phyloP scores from a whole-genome alignment of 352 stramenopile species.

The Phytophthora nicotianae region DNA sequence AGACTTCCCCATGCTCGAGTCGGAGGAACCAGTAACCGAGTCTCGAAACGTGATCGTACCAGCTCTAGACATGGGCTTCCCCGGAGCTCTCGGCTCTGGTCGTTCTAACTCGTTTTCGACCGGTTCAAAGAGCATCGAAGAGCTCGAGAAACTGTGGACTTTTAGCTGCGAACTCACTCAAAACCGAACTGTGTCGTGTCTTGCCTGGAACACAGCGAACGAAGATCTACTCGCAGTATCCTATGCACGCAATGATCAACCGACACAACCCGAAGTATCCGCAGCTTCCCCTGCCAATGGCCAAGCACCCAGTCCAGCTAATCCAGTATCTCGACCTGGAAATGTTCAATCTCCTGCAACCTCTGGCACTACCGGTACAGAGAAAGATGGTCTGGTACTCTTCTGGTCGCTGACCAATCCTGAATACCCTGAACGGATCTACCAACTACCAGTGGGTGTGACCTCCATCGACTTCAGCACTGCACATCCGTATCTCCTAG shows the following conservation, averaged over 20 bases:
- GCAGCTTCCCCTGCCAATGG: conserved; percentile 1
- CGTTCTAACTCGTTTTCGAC: conserved; percentile 5
- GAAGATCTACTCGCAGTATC: conserved; percentile 91
- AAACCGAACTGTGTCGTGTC: conserved; percentile 64
- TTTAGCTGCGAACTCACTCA: conserved; percentile 73
- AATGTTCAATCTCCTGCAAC: conserved; percentile 8
- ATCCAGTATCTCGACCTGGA: conserved; percentile 9
- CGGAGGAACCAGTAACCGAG: conserved; percentile 18
- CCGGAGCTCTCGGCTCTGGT: conserved; percentile 8
- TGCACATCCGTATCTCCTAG: conserved; percentile 87
- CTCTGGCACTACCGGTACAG: not conserved
- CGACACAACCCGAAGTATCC: not conserved
- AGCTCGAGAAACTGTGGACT: conserved; percentile 77
- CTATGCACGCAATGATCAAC: conserved; percentile 54
- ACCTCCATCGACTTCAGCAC: conserved; percentile 92
- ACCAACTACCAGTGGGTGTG: conserved; percentile 73
- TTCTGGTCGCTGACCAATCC: conserved; percentile 95
- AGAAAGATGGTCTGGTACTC: conserved; percentile 82
- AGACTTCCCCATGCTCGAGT: conserved; percentile 61
- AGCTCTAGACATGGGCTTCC: conserved; percentile 22
- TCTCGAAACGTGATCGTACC: conserved; percentile 10
- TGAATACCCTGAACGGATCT: conserved; percentile 91
- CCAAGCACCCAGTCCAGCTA: not conserved
- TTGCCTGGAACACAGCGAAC: conserved; percentile 89
- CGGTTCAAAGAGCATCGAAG: conserved; percentile 9